These are phyloP conservation scores for Corrigiola litoralis DNA, from an alignment of 179 eudicot species.

Conservation along the genomic window DNA sequence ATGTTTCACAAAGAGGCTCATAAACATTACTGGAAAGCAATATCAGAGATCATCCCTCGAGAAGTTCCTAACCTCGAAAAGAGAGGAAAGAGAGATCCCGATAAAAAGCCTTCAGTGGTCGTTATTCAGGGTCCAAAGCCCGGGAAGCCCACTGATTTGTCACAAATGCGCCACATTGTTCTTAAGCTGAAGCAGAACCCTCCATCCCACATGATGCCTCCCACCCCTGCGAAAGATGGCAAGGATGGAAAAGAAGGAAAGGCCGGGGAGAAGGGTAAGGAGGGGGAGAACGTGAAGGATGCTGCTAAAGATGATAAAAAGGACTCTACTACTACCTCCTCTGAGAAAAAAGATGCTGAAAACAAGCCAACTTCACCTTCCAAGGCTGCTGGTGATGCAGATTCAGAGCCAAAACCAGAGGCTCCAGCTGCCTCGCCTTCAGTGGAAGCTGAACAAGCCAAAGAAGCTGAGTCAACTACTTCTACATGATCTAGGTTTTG, in stretches of 20 bases:
- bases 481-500: constrained; percentile 25
- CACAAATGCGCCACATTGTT: constrained; percentile 67
- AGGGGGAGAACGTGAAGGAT: constrained; percentile 17
- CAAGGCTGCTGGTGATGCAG: constrained; percentile 16
- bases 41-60: constrained; percentile 67
- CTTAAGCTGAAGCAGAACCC: constrained; percentile 67
- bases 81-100: constrained; percentile 49
- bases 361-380: constrained; percentile 23
- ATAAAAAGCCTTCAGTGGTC: constrained; percentile 45
- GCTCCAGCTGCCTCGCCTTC: constrained; percentile 23
- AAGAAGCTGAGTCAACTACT: constrained; percentile 25
- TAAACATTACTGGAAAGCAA: constrained; percentile 78
- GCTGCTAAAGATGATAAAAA: constrained; percentile 3
- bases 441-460: constrained; percentile 25
- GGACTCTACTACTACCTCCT: background rate
- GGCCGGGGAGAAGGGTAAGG: constrained; percentile 16
- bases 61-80: constrained; percentile 70
- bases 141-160: constrained; percentile 76
- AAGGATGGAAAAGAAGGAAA: constrained; percentile 39
- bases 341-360: constrained; percentile 8
- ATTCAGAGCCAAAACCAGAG: constrained; percentile 24
- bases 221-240: constrained; percentile 36
- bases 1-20: constrained; percentile 82
- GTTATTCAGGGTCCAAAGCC: constrained; percentile 84
- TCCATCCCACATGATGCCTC: constrained; percentile 78